Evolutionary conservation across 306 rosid species (phyloP).

Genomic region (Cicer cuneatum): DNA sequence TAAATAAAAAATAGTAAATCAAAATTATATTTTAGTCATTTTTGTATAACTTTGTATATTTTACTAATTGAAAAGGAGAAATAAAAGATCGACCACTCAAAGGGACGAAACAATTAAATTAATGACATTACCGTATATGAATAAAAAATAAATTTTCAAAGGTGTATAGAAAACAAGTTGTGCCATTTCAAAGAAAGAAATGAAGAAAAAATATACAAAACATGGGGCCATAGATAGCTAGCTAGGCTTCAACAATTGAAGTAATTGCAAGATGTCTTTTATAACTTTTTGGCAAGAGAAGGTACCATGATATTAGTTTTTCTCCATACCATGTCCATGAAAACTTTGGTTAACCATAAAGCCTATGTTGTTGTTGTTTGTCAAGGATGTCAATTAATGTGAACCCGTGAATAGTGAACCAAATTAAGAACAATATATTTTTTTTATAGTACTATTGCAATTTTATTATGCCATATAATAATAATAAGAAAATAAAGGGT

Average conservation of each 20-base stretch:
- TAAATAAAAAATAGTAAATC: no score
- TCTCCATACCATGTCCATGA: not conserved
- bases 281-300: slow-evolving; percentile 45
- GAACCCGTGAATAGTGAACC: slow-evolving; percentile 13
- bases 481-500: not conserved
- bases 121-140: not conserved
- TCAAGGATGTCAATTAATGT: slow-evolving; percentile 18
- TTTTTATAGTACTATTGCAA: not conserved
- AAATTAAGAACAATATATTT: not conserved
- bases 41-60: no score
- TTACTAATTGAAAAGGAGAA: not conserved
- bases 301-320: not conserved
- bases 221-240: slow-evolving; percentile 33
- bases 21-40: no score
- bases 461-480: not conserved
- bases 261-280: slow-evolving; percentile 32
- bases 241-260: slow-evolving; percentile 32
- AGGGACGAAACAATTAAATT: not conserved
- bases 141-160: not conserved
- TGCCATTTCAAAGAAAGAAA: not conserved
- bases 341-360: slow-evolving; percentile 18
- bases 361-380: not conserved
- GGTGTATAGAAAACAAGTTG: not conserved
- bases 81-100: not conserved
- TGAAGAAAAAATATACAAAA: slow-evolving; percentile 12